Evolutionary conservation across 2,329 filamentous ascomycete genomes (phyloP), one percentile per base, ranked within the genome.

Genomic region (Phaeosphaeriaceae sp.): DNA sequence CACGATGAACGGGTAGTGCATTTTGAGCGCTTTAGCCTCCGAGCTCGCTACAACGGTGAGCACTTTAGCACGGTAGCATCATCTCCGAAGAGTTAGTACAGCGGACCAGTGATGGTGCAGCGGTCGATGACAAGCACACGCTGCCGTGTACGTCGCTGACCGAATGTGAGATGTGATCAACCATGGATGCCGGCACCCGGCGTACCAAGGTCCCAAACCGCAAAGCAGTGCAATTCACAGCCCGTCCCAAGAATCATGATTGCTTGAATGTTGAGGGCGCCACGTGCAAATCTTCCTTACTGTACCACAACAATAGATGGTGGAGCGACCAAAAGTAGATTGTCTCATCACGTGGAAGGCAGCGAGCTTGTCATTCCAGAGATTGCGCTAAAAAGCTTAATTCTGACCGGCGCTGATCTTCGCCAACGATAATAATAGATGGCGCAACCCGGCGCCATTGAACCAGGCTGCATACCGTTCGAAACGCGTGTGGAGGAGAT

Each of bases 81-180:
- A 5, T 49, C 53, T 46, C 46, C 30, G 44, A 44, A 23, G 15
- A 49, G 55, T 9, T 54, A 53, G 32, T 15, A 24, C n/a, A 35
- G 17, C 23, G 28, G 21, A 24, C 22, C 30, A 30, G 35, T 19
- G 22, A 24, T 54, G 24, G n/a, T 35, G 52, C 50, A n/a, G 35
- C 19, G 40, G 23, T 42, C 30, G 17, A 26, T 42, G 48, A 54
- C 26, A 52, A 55, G 48, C 42, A 50, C 21, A 32, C 44, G 26
- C 26, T 7, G 35, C 46, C 50, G 48, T 49, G 52, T 53, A 23
- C 44, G 53, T 59, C 47, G 56, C 57, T 56, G 62, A 64, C 59
- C 54, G 60, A 56, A 24, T 10, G 5, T 24, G 52, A 60, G 52
- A 15, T 40, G 15, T 64, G 59, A 63, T 64, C 59, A 59, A 51